phyloP scores from a whole-genome alignment of 2,329 filamentous ascomycete genomes.

The Pestalotiopsis sp. region DNA sequence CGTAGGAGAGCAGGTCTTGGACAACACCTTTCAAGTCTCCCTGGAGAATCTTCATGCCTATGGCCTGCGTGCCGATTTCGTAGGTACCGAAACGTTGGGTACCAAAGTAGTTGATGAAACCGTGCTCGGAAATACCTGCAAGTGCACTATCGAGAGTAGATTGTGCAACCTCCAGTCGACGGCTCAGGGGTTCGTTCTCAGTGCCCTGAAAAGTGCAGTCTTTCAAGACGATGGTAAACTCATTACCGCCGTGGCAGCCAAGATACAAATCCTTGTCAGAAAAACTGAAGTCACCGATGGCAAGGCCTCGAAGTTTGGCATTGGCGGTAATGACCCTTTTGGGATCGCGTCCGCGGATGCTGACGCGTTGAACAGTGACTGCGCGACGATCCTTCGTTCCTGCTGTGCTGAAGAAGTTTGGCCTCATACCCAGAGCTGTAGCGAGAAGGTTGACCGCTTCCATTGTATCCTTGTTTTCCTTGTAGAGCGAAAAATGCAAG shows the following conservation, averaged over 20 bases:
- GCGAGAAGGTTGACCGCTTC: constrained; percentile 80
- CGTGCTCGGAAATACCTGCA: constrained; percentile 68
- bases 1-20: constrained; percentile 75
- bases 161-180: constrained; percentile 45
- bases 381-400: constrained; percentile 91
- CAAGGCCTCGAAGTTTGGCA: constrained; percentile 61
- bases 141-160: constrained; percentile 62
- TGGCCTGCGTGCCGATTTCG: constrained; percentile 78
- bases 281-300: constrained; percentile 82
- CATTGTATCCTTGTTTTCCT: constrained; percentile 97
- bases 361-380: constrained; percentile 82
- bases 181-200: constrained; percentile 47
- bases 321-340: constrained; percentile 67
- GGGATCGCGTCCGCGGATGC: constrained; percentile 54
- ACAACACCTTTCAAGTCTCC: constrained; percentile 82
- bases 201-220: constrained; percentile 69
- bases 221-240: constrained; percentile 90
- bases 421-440: constrained; percentile 72
- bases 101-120: constrained; percentile 97
- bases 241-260: constrained; percentile 84
- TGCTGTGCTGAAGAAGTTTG: constrained; percentile 73
- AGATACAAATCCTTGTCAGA: constrained; percentile 72
- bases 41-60: constrained; percentile 83
- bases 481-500: constrained; percentile 90
- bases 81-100: constrained; percentile 96